phyloP scores from a whole-genome alignment of 2,329 filamentous ascomycete genomes.

The Aspergillus japonicus region DNA sequence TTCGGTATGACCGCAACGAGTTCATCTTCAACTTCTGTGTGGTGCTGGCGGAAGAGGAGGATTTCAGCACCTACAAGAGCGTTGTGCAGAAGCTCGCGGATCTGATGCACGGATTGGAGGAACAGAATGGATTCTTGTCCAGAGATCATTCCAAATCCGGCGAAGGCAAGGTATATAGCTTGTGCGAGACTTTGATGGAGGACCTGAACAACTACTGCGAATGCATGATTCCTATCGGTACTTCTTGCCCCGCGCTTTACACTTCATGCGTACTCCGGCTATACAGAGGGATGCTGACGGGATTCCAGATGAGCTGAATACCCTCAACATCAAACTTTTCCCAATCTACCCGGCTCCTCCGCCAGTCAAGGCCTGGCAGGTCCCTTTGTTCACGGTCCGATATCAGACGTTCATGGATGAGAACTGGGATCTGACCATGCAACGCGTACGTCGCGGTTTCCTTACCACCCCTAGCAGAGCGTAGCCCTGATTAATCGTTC shows the following conservation, averaged over 20 bases:
- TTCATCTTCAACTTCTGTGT: slow-evolving; percentile 99
- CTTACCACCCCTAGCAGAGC: neutral
- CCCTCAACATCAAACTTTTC: slow-evolving; percentile 94
- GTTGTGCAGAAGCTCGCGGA: slow-evolving; percentile 83
- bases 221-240: slow-evolving; percentile 96
- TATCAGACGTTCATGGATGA: slow-evolving; percentile 54
- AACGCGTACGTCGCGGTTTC: slow-evolving; percentile 37
- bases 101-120: slow-evolving; percentile 85
- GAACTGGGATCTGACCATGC: slow-evolving; percentile 56
- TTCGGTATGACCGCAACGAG: slow-evolving; percentile 84
- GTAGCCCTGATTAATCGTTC: neutral
- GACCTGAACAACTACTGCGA: slow-evolving; percentile 97
- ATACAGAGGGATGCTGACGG: slow-evolving; percentile 10
- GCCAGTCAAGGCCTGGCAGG: slow-evolving; percentile 80
- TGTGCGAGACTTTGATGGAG: slow-evolving; percentile 84
- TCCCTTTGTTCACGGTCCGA: slow-evolving; percentile 70
- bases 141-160: slow-evolving; percentile 45
- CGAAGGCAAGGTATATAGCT: slow-evolving; percentile 59
- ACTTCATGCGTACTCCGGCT: neutral
- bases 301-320: slow-evolving; percentile 77
- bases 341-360: slow-evolving; percentile 76
- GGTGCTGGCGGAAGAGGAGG: slow-evolving; percentile 67
- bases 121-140: slow-evolving; percentile 77
- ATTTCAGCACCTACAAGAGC: slow-evolving; percentile 76
- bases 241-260: slow-evolving; percentile 29